Percentiles rank a stretch among this genome's conserved stretches.
phyloP scores from a whole-genome alignment of 208 protist species.

The Willaertia magna region DNA sequence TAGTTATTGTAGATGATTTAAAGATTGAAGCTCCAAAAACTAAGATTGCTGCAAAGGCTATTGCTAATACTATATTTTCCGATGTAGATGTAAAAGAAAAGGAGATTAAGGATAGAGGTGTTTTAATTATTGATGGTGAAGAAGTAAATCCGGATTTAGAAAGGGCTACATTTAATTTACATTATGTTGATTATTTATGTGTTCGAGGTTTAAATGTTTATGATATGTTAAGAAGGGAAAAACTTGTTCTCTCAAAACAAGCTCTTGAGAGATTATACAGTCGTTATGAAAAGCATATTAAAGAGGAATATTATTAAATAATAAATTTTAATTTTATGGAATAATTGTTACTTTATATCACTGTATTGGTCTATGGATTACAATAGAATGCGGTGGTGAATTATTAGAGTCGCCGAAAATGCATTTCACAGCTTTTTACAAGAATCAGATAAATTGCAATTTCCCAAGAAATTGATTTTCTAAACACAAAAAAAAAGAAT shows the following conservation, averaged over 20 bases:
- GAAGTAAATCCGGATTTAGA: neutral
- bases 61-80: neutral
- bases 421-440: too few species aligned
- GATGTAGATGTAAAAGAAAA: too few species aligned
- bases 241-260: neutral
- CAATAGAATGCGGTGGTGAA: too few species aligned
- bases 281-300: neutral
- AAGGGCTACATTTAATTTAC: neutral
- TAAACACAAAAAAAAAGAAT: too few species aligned
- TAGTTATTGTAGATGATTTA: neutral
- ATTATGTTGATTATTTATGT: neutral
- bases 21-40: neutral
- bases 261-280: neutral
- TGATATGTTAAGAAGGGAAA: slow-evolving; percentile 2
- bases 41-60: neutral
- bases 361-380: too few species aligned
- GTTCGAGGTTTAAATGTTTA: neutral
- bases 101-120: neutral
- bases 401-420: too few species aligned
- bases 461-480: too few species aligned
- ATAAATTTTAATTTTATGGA: too few species aligned
- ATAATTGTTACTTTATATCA: too few species aligned
- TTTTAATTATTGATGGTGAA: neutral
- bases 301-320: neutral
- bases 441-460: too few species aligned